phyloP scores from a whole-genome alignment of 768 basidiomycete species.

The Hygrocybe coccinea region DNA sequence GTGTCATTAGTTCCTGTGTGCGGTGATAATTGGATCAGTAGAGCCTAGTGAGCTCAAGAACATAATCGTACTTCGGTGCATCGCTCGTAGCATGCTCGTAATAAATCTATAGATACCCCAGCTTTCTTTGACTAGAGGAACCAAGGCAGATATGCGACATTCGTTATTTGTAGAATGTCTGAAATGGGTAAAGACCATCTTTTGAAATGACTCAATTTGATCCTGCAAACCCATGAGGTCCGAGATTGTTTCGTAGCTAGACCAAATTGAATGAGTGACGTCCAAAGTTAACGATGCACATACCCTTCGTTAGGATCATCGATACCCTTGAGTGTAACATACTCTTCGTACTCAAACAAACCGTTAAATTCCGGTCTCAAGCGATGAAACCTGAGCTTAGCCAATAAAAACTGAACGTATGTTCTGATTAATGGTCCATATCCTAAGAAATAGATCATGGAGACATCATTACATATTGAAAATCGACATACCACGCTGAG shows the following conservation, averaged over 20 bases:
- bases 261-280: conserved; percentile 9
- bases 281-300: conserved; percentile 20
- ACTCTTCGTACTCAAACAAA: conserved; percentile 98
- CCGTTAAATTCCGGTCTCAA: conserved; percentile 97
- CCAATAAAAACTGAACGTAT: conserved; percentile 92
- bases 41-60: background rate
- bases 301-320: conserved; percentile 99
- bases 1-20: conserved; percentile 81
- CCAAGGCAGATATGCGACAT: conserved; percentile 91
- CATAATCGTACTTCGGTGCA: conserved; percentile 74
- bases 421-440: conserved; percentile 91
- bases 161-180: conserved; percentile 89
- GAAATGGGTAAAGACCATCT: conserved; percentile 95
- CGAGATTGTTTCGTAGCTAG: conserved; percentile 93
- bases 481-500: conserved; percentile 57
- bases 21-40: conserved; percentile 1
- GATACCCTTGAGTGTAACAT: conserved; percentile 93
- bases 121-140: conserved; percentile 97
- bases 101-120: conserved; percentile 99
- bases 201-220: conserved; percentile 98
- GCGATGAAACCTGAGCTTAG: conserved; percentile 94
- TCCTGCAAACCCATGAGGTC: conserved; percentile 98
- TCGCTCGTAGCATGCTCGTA: conserved; percentile 96
- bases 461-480: background rate
- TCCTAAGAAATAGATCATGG: conserved; percentile 42